Evolutionary conservation across 169 alveolate species (phyloP).

Genomic region (Plasmodium malariae): DNA sequence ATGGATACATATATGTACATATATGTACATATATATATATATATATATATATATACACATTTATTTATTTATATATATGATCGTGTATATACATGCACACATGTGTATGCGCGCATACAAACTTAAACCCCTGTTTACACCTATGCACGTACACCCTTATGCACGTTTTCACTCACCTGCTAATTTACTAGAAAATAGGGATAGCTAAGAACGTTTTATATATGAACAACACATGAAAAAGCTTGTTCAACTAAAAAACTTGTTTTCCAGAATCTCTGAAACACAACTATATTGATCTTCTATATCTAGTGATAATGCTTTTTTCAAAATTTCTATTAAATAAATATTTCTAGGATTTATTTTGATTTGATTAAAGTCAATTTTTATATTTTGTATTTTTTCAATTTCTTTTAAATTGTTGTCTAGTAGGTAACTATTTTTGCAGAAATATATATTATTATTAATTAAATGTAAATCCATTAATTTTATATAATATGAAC

Average conservation of each 20-base stretch:
- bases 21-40: neutral
- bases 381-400: slow-evolving; percentile 43
- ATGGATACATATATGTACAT: neutral
- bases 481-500: slow-evolving; percentile 54
- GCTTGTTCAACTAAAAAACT: slow-evolving; percentile 24
- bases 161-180: too few relatives aligned
- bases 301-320: slow-evolving; percentile 52
- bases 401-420: slow-evolving; percentile 52
- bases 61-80: too few relatives aligned
- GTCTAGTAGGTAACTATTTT: slow-evolving; percentile 60
- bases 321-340: slow-evolving; percentile 37
- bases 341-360: slow-evolving; percentile 62
- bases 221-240: too few relatives aligned
- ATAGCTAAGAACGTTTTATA: too few relatives aligned
- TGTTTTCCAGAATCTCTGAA: slow-evolving; percentile 51
- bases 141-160: too few relatives aligned
- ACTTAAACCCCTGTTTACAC: too few relatives aligned
- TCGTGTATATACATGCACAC: too few relatives aligned
- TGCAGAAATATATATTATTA: slow-evolving; percentile 62
- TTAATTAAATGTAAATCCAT: slow-evolving; percentile 61
- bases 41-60: too few relatives aligned
- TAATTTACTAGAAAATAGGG: too few relatives aligned
- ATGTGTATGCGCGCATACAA: too few relatives aligned
- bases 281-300: slow-evolving; percentile 46
- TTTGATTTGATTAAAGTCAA: slow-evolving; percentile 48